phyloP scores from a whole-genome alignment of 2,329 filamentous ascomycete genomes.

The Fusarium sp. region DNA sequence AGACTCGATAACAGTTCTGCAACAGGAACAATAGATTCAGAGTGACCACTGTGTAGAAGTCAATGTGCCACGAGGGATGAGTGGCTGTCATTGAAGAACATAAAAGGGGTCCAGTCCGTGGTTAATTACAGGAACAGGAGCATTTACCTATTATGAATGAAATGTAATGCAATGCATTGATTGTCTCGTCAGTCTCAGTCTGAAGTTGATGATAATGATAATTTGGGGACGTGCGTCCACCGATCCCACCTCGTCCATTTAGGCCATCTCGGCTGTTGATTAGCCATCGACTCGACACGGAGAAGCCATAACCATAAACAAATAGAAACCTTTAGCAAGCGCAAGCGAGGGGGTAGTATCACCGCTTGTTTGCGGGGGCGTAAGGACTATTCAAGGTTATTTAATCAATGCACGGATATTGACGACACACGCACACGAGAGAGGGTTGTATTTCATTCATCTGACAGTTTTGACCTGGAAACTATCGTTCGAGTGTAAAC shows the following conservation, averaged over 20 bases:
- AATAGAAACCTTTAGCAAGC: slow-evolving; percentile 2
- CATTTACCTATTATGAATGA: background rate
- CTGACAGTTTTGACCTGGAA: background rate
- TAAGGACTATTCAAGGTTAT: slow-evolving; percentile 21
- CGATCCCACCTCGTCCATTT: slow-evolving; percentile 14
- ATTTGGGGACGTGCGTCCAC: slow-evolving; percentile 10
- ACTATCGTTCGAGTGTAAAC: background rate
- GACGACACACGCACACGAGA: background rate
- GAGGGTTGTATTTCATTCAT: background rate
- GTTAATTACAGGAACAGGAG: slow-evolving; percentile 19
- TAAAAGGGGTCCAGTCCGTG: slow-evolving; percentile 3
- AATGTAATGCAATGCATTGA: slow-evolving; percentile 6
- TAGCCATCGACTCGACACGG: slow-evolving; percentile 12
- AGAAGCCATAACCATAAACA: background rate
- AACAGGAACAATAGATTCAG: background rate
- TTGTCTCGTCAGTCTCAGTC: background rate
- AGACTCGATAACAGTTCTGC: background rate
- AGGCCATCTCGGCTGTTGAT: slow-evolving; percentile 27
- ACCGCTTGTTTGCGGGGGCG: slow-evolving; percentile 11
- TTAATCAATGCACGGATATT: slow-evolving; percentile 32
- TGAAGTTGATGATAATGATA: slow-evolving; percentile 10
- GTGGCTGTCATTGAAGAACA: background rate
- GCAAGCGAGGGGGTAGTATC: slow-evolving; percentile 4
- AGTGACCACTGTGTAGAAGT: background rate
- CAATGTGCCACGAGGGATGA: slow-evolving; percentile 1